Evolutionary conservation across 306 rosid species (phyloP).

Genomic region (Sphenostylis stenocarpa): DNA sequence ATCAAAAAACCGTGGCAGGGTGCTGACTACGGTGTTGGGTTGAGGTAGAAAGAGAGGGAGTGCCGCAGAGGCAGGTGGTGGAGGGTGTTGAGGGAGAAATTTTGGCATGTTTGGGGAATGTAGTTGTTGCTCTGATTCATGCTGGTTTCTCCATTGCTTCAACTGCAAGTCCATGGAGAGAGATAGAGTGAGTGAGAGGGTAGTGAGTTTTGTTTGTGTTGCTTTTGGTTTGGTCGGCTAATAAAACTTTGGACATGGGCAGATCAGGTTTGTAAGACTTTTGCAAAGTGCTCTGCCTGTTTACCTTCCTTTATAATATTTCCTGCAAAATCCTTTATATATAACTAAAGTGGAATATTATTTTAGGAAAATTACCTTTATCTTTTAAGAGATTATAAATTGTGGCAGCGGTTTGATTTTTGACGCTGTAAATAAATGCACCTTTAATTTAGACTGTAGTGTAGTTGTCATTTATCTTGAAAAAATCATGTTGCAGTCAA

Average conservation of each 20-base stretch:
- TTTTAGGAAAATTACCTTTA: no score
- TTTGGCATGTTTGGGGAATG: not conserved
- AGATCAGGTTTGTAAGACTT: not conserved
- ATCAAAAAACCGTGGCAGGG: not conserved
- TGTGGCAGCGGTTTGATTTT: no score
- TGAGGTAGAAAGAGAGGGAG: not conserved
- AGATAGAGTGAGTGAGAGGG: not conserved
- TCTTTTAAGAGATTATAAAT: no score
- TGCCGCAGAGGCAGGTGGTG: not conserved
- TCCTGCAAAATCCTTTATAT: not conserved
- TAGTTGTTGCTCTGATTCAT: not conserved
- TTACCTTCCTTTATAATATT: not conserved
- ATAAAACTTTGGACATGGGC: not conserved
- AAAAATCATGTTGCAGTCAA: no score
- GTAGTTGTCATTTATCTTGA: no score
- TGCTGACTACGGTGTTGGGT: not conserved
- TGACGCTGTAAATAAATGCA: no score
- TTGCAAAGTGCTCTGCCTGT: not conserved
- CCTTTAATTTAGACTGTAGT: no score
- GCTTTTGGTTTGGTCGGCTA: not conserved
- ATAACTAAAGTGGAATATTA: no score
- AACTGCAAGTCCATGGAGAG: not conserved
- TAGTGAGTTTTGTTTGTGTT: not conserved
- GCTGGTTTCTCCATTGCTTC: not conserved
- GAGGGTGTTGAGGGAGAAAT: not conserved